phyloP scores from a whole-genome alignment of 225 moss, liverwort and hornwort genomes.

The Bryoerythrophyllum caledonicum region DNA sequence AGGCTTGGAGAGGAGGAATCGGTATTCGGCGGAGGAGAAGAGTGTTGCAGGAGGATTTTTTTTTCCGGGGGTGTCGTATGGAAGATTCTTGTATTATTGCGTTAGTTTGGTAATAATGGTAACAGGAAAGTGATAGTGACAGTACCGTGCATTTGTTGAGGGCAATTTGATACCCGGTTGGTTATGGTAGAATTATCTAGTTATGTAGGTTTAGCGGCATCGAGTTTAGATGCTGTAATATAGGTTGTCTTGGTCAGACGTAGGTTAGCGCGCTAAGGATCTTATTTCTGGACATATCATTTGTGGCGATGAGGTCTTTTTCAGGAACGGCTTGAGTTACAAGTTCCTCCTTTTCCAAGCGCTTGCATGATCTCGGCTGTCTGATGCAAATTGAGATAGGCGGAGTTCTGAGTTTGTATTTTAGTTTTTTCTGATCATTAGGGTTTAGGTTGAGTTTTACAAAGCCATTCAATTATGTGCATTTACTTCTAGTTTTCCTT shows the following conservation, averaged over 20 bases:
- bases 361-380: too few relatives aligned
- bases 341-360: too few relatives aligned
- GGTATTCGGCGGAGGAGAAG: not conserved
- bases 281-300: too few relatives aligned
- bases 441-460: constrained; percentile 13
- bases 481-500: not conserved
- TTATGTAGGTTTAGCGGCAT: constrained; percentile 3
- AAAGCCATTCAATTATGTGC: not conserved
- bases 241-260: constrained; percentile 6
- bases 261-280: constrained; percentile 4
- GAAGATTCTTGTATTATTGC: constrained; percentile 3
- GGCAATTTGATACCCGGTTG: not conserved
- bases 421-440: not conserved
- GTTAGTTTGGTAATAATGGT: constrained; percentile 3
- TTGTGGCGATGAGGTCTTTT: too few relatives aligned
- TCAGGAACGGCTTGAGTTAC: too few relatives aligned
- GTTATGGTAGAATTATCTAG: constrained; percentile 2
- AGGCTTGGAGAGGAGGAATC: constrained; percentile 9
- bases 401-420: not conserved
- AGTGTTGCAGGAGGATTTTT: not conserved
- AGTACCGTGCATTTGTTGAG: not conserved
- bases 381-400: constrained; percentile 19
- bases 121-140: not conserved
- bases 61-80: constrained; percentile 2
- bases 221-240: constrained; percentile 20